phyloP scores from a whole-genome alignment of 257 asterid species.

The Misopates orontium region DNA sequence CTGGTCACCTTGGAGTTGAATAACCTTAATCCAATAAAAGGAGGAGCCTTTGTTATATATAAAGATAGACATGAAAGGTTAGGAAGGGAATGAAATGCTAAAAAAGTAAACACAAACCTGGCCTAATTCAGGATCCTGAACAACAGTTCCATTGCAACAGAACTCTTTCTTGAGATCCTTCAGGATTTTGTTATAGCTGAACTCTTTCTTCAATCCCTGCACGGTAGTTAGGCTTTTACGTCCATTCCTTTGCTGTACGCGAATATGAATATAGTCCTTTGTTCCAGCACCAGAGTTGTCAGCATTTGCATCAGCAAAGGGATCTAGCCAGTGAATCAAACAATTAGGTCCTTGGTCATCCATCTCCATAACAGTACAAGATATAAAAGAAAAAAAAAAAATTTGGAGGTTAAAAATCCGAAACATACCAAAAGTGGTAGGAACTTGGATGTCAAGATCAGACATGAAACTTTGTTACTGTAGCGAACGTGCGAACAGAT shows the following conservation, averaged over 20 bases:
- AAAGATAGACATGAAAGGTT: background rate
- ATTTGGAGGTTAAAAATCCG: background rate
- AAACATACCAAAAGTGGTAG: conserved; percentile 52
- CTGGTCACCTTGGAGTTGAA: conserved; percentile 66
- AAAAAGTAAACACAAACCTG: conserved; percentile 44
- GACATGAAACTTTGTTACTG: conserved; percentile 56
- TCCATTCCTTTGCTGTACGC: conserved; percentile 73
- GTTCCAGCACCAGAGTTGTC: conserved; percentile 70
- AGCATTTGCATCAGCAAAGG: conserved; percentile 81
- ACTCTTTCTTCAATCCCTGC: conserved; percentile 67
- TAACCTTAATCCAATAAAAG: conserved; percentile 44
- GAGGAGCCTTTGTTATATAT: background rate
- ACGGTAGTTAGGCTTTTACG: conserved; percentile 76
- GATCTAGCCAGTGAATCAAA: conserved; percentile 35
- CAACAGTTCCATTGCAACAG: conserved; percentile 96
- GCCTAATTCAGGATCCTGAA: conserved; percentile 88
- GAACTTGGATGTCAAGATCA: conserved; percentile 57
- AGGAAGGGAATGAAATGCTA: background rate
- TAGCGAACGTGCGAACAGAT: conserved; percentile 20
- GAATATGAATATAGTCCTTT: conserved; percentile 66
- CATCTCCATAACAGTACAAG: too few relatives aligned
- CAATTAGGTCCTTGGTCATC: too few relatives aligned
- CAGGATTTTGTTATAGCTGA: conserved; percentile 63
- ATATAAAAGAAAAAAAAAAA: too few relatives aligned
- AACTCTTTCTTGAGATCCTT: conserved; percentile 89